A percentile compares a stretch with the other conserved stretches of the same genome.
These are phyloP conservation scores for Euphorbia corollata DNA, from an alignment of 441 rosid species.

Conservation along the genomic window DNA sequence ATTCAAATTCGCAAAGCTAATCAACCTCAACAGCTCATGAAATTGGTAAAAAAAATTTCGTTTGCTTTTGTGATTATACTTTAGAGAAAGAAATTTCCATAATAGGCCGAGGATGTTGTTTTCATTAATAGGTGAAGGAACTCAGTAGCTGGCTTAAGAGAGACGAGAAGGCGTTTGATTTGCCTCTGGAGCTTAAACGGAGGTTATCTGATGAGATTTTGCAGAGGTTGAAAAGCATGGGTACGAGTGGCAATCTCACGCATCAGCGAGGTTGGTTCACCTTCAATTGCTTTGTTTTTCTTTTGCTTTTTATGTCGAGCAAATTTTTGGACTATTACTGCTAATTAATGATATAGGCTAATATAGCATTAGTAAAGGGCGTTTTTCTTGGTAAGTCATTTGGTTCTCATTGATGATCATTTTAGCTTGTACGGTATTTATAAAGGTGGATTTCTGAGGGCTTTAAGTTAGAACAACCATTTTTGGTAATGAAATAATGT, in stretches of 20 bases:
- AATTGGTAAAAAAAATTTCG: conserved; percentile 37
- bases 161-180: conserved; percentile 33
- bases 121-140: conserved; percentile 46
- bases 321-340: neutral
- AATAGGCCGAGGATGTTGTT: conserved; percentile 2
- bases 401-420: neutral
- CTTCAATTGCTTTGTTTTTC: conserved; percentile 1
- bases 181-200: conserved; percentile 47
- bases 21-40: conserved; percentile 51
- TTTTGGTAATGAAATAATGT: neutral
- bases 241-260: conserved; percentile 34
- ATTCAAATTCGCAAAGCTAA: conserved; percentile 68
- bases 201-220: conserved; percentile 66
- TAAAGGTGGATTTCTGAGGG: conserved; percentile 1
- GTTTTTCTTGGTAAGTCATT: neutral
- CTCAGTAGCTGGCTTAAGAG: conserved; percentile 39
- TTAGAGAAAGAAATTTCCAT: conserved; percentile 6
- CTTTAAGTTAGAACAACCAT: neutral
- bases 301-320: neutral
- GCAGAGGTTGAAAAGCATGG: conserved; percentile 44
- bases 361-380: neutral
- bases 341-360: neutral
- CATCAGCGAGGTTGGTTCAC: conserved; percentile 54
- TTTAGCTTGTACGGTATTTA: neutral
- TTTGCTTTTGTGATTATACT: conserved; percentile 1